Evolutionary conservation across 2,329 filamentous ascomycete genomes (phyloP).

Genomic region (Monosporascus sp.): DNA sequence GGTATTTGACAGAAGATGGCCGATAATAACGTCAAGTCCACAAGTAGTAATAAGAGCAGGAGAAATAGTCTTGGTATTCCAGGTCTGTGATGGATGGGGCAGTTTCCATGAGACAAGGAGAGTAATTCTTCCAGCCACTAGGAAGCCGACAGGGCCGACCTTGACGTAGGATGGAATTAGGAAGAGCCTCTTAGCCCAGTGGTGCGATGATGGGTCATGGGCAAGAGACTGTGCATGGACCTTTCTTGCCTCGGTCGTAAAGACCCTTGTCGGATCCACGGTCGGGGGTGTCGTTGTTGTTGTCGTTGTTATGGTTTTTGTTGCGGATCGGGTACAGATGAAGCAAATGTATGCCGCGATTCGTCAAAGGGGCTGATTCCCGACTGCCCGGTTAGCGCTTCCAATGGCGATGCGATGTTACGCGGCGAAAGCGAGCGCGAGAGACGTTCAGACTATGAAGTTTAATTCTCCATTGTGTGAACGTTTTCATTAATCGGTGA

Average conservation of each 20-base stretch:
- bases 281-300: neutral
- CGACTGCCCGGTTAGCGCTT: neutral
- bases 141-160: conserved; percentile 15
- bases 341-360: neutral
- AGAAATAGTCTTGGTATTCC: conserved; percentile 10
- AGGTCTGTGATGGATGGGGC: conserved; percentile 9
- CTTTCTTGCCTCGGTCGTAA: neutral
- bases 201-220: neutral
- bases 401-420: neutral
- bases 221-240: neutral
- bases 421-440: neutral
- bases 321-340: neutral
- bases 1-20: neutral
- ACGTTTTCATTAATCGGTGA: neutral
- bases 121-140: conserved; percentile 28
- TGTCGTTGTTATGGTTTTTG: neutral
- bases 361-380: neutral
- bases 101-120: conserved; percentile 11
- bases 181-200: neutral
- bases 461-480: neutral
- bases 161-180: conserved; percentile 9
- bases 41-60: conserved; percentile 4
- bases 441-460: neutral
- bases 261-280: neutral
- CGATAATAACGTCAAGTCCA: neutral